phyloP scores from a whole-genome alignment of 192 early-diverging fungal species.

The Coemansia sp. region DNA sequence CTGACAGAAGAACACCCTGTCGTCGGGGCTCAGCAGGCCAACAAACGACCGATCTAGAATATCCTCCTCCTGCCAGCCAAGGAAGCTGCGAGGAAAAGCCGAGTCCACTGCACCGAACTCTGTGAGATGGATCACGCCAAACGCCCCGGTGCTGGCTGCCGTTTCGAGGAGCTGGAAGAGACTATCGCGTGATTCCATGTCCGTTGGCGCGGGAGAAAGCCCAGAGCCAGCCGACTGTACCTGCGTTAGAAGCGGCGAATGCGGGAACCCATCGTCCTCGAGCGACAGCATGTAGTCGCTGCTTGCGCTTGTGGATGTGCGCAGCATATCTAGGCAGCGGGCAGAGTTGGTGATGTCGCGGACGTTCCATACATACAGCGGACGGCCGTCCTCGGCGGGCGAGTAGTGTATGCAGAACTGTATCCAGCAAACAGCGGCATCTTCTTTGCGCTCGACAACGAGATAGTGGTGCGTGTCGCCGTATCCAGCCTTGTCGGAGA shows the following conservation, averaged over 20 bases:
- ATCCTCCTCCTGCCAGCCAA: slow-evolving; percentile 38
- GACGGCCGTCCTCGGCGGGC: slow-evolving; percentile 13
- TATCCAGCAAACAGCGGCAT: slow-evolving; percentile 38
- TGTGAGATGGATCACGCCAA: slow-evolving; percentile 43
- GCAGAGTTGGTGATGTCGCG: slow-evolving; percentile 39
- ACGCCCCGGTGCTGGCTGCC: slow-evolving; percentile 23
- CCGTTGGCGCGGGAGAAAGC: not conserved
- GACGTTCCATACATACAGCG: slow-evolving; percentile 37
- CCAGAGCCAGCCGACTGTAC: not conserved
- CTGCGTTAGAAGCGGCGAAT: slow-evolving; percentile 35
- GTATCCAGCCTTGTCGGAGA: slow-evolving; percentile 8
- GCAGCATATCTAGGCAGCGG: slow-evolving; percentile 38
- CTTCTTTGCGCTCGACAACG: slow-evolving; percentile 38
- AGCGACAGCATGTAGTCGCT: slow-evolving; percentile 37
- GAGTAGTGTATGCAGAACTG: slow-evolving; percentile 37
- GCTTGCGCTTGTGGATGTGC: not conserved
- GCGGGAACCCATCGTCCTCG: slow-evolving; percentile 48
- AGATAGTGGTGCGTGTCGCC: slow-evolving; percentile 34
- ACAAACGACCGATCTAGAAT: slow-evolving; percentile 47
- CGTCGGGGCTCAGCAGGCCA: slow-evolving; percentile 38
- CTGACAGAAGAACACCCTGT: slow-evolving; percentile 38
- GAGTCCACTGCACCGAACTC: slow-evolving; percentile 47
- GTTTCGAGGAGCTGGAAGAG: slow-evolving; percentile 24
- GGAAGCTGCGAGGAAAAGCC: slow-evolving; percentile 46
- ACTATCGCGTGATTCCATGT: slow-evolving; percentile 18